These are phyloP conservation scores for Lycium barbarum DNA, from an alignment of 257 asterid species.

Conservation along the genomic window DNA sequence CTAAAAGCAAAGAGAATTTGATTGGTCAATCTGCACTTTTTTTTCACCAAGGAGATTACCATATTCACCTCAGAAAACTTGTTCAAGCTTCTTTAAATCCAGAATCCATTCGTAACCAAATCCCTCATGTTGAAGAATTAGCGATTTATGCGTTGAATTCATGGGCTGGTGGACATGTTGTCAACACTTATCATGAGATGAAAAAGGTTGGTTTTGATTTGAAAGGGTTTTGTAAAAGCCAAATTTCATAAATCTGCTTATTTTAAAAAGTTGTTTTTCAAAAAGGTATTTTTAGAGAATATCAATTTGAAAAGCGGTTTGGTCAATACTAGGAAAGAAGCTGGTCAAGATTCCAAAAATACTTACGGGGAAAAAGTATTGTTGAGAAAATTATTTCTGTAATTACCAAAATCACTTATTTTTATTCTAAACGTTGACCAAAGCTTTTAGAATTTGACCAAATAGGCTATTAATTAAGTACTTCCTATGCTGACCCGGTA, in stretches of 20 bases:
- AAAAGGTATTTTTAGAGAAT: not conserved
- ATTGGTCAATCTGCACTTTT: conserved; percentile 85
- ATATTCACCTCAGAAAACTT: conserved; percentile 72
- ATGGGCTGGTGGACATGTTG: conserved; percentile 49
- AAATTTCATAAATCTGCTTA: not conserved
- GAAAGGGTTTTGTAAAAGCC: too few relatives aligned
- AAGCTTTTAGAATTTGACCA: not conserved
- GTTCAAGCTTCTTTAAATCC: conserved; percentile 64
- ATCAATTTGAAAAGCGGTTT: not conserved
- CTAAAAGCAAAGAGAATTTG: conserved; percentile 71
- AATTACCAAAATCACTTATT: not conserved
- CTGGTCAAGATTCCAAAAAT: not conserved
- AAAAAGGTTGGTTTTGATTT: conserved; percentile 54
- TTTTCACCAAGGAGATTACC: conserved; percentile 80
- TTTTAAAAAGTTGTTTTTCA: not conserved
- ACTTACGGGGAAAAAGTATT: too few relatives aligned
- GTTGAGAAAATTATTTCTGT: too few relatives aligned
- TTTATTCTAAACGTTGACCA: not conserved
- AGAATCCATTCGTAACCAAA: conserved; percentile 57
- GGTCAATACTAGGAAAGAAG: too few relatives aligned
- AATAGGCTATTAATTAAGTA: not conserved
- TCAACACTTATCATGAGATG: conserved; percentile 70
- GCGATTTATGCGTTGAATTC: conserved; percentile 61
- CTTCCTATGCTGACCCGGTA: not conserved
- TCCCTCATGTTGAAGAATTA: conserved; percentile 50